Evolutionary conservation across 2,329 filamentous ascomycete genomes (phyloP), one percentile per base, ranked within the genome.

Genomic region (Penicillium palitans): DNA sequence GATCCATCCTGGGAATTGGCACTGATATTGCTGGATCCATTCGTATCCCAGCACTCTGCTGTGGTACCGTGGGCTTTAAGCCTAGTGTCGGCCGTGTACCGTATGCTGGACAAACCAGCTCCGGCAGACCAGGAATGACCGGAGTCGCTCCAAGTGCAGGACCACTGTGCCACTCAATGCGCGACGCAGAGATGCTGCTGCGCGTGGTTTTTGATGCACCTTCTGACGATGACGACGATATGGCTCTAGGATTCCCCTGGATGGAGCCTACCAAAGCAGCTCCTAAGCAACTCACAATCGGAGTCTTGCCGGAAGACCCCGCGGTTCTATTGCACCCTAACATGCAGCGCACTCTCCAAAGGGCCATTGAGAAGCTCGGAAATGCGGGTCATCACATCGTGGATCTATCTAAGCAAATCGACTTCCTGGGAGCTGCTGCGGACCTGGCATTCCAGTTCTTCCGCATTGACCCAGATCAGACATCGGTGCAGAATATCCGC

Each of bases 11-110:
- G 0, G 72, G 72, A 3, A 65, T 73, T 3, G 72, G 69, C 3
- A 72, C 71, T 4, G 73, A 75, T 58, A 69, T 74, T 53, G 72
- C 59, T 31, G 72, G 72, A 1, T 72, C 70, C 0, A 68, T 74
- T 41, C 72, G 73, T 2, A 72, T 72, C 21, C 73, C 73, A 0
- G 60, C 71, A 12, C 52, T 72, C 6, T 73, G 68, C 50, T 69
- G 67, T 51, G 72, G 72, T 1, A 63, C 67, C 2, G 70, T 70
- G 45, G 72, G 71, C 6, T 71, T 74, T 57, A 74, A 72, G 44
- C 70, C 72, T 6, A 70, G 66, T 12, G 50, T 55, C 2, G 59
- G 59, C n/a, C 67, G 70, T 1, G 60, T 74, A 1, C 70, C 71
- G 0, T 70, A 66, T 49, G 65, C 58, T 6, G 70, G 71, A 6